phyloP scores from a whole-genome alignment of 1,284 basidiomycete genomes.

The Cryptococcus maquisensis region DNA sequence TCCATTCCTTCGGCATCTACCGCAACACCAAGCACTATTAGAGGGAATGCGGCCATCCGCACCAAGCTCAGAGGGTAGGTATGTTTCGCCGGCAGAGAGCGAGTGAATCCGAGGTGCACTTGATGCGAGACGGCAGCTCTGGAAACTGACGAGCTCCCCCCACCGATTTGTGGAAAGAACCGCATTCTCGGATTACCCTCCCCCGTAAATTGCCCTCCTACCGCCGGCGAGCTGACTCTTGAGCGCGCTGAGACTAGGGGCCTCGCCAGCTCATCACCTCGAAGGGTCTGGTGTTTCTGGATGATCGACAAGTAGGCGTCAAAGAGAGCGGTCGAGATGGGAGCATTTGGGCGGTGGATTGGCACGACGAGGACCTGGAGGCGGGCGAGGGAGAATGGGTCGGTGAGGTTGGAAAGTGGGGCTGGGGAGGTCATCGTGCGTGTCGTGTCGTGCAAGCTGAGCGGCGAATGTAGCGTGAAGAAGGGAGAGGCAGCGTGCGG shows the following conservation, averaged over 20 bases:
- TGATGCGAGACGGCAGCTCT: slow-evolving; percentile 32
- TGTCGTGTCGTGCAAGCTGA: too few species aligned
- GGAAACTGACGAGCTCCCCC: slow-evolving; percentile 23
- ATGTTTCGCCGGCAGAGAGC: slow-evolving; percentile 33
- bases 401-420: slow-evolving; percentile 30
- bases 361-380: slow-evolving; percentile 47
- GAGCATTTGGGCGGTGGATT: slow-evolving; percentile 26
- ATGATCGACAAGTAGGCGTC: slow-evolving; percentile 30
- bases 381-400: slow-evolving; percentile 43
- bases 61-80: slow-evolving; percentile 38
- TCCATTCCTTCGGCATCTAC: slow-evolving; percentile 13
- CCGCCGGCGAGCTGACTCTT: slow-evolving; percentile 8
- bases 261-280: slow-evolving; percentile 36
- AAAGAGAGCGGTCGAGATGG: slow-evolving; percentile 14
- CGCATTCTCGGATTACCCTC: slow-evolving; percentile 15
- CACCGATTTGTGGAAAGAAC: slow-evolving; percentile 31
- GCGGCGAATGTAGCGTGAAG: too few species aligned
- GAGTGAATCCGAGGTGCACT: slow-evolving; percentile 38
- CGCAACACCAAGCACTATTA: slow-evolving; percentile 42
- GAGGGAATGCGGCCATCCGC: slow-evolving; percentile 36
- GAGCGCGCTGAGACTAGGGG: slow-evolving; percentile 14
- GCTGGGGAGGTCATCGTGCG: slow-evolving; percentile 11
- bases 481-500: too few species aligned
- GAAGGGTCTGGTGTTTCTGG: slow-evolving; percentile 31
- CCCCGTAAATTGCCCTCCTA: slow-evolving; percentile 9